Conservation (phyloP, 208 protist genomes). For the Plasmodiophora brassicae region DNA sequence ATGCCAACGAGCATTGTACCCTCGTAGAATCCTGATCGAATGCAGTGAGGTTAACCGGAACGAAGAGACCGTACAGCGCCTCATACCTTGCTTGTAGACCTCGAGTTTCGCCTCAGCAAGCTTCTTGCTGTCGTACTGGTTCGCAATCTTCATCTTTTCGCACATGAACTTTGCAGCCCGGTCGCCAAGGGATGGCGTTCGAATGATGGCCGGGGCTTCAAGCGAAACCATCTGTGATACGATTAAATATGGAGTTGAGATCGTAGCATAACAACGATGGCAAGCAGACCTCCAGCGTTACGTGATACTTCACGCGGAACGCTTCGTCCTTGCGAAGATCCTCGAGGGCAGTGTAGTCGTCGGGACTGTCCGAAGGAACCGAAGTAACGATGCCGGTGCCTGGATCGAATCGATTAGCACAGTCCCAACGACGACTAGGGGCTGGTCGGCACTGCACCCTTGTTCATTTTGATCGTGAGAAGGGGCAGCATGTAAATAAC, state of each 20-base stretch:
- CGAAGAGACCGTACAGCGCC: no score
- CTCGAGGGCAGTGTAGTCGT: constrained; percentile 72
- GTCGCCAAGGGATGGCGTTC: constrained; percentile 70
- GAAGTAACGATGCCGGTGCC: constrained; percentile 53
- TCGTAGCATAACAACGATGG: no score
- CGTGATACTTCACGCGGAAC: constrained; percentile 57
- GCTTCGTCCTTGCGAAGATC: constrained; percentile 72
- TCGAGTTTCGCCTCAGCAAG: constrained; percentile 94
- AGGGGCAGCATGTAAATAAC: constrained; percentile 96
- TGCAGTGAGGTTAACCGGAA: no score
- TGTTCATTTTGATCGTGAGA: constrained; percentile 87
- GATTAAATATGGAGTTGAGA: no score
- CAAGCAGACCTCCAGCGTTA: constrained; percentile 81
- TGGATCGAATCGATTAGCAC: no score
- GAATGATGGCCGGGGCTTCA: constrained; percentile 86
- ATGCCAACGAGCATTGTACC: constrained; percentile 78
- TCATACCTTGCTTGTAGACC: constrained; percentile 90
- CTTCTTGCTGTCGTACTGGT: constrained; percentile 84
- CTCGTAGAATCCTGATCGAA: constrained; percentile 98
- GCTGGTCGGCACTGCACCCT: no score
- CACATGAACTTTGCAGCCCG: constrained; percentile 40
- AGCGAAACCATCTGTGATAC: constrained; percentile 82
- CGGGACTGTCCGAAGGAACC: constrained; percentile 30
- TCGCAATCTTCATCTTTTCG: constrained; percentile 83
- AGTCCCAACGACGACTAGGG: no score